Percentiles rank a stretch among this genome's conserved stretches.
Conservation (phyloP, 257 asterid species). For the Scutellaria galericulata region DNA sequence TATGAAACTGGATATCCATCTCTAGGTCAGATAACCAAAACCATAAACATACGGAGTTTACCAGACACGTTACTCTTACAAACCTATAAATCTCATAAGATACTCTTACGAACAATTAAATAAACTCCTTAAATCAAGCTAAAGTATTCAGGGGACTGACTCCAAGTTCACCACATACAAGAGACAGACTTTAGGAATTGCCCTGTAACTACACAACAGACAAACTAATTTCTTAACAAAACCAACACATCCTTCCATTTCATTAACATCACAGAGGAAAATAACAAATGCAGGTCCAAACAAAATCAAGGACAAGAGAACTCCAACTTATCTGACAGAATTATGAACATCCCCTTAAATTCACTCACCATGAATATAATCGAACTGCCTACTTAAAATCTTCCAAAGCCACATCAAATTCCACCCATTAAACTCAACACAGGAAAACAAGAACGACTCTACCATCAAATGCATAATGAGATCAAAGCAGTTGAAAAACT, state of each 20-base stretch:
- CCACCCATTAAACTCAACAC: background rate
- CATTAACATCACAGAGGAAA: constrained; percentile 16
- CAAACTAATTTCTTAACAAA: background rate
- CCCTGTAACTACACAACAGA: background rate
- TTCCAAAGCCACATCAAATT: background rate
- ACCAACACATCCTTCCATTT: background rate
- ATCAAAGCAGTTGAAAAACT: background rate
- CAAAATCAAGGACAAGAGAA: background rate
- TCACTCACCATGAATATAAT: background rate
- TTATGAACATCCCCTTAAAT: background rate
- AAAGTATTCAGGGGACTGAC: background rate
- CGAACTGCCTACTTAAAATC: background rate
- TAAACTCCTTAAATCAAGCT: constrained; percentile 14
- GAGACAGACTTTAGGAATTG: background rate
- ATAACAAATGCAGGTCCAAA: constrained; percentile 2
- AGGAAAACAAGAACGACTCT: background rate
- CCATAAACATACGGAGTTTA: background rate
- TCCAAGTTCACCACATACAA: background rate
- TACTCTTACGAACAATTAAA: background rate
- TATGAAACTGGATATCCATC: background rate
- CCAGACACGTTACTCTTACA: background rate
- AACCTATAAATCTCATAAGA: background rate
- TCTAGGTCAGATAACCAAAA: background rate
- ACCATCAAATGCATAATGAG: constrained; percentile 16
- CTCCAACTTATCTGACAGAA: background rate